phyloP scores from a whole-genome alignment of 768 basidiomycete species.

The Pleurotus pulmonarius region DNA sequence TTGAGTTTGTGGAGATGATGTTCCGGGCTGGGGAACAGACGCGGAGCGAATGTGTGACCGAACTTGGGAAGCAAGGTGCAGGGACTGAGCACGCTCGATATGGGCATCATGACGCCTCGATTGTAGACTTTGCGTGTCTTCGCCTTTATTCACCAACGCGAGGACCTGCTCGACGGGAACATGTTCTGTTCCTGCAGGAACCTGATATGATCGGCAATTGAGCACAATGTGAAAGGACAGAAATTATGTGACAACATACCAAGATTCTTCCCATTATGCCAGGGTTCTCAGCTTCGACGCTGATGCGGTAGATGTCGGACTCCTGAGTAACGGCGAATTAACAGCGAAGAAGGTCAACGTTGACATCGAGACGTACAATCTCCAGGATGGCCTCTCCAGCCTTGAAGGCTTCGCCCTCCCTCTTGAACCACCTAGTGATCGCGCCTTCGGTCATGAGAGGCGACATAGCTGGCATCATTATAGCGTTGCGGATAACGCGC shows the following conservation, averaged over 20 bases:
- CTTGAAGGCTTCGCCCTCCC: slow-evolving; percentile 67
- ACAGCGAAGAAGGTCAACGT: neutral
- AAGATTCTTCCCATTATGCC: slow-evolving; percentile 85
- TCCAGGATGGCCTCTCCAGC: slow-evolving; percentile 75
- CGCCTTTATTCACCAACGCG: slow-evolving; percentile 1
- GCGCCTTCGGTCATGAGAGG: slow-evolving; percentile 89
- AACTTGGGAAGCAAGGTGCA: neutral
- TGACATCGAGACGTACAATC: slow-evolving; percentile 45
- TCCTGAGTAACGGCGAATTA: slow-evolving; percentile 38
- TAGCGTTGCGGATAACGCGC: slow-evolving; percentile 24
- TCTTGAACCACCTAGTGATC: slow-evolving; percentile 75
- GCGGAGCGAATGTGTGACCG: neutral
- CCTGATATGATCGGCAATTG: slow-evolving; percentile 30
- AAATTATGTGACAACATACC: slow-evolving; percentile 35
- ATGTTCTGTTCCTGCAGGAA: slow-evolving; percentile 62
- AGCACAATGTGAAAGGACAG: neutral
- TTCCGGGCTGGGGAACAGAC: neutral
- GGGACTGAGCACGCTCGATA: neutral
- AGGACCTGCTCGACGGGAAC: slow-evolving; percentile 31
- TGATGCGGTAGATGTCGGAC: slow-evolving; percentile 77
- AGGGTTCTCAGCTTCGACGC: slow-evolving; percentile 88
- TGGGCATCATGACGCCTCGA: neutral
- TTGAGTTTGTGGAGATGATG: neutral
- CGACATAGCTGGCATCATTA: slow-evolving; percentile 82
- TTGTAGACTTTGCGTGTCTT: neutral